Base-by-base conservation (phyloP, 2,329 filamentous ascomycete genomes). In the Mycosphaerella sp. region DNA sequence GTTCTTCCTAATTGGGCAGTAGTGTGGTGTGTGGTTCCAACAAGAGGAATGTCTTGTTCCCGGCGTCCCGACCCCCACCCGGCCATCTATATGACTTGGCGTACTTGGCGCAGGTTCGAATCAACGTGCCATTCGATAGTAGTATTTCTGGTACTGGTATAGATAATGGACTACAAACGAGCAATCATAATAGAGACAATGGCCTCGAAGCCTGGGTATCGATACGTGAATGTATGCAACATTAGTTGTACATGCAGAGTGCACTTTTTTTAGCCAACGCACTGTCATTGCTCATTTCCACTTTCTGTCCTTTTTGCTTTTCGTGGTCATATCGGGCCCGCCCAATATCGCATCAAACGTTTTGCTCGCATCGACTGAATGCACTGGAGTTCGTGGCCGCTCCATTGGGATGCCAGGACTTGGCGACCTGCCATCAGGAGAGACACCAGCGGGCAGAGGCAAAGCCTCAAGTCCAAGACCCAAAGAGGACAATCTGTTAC, bases 321-420 rank as follows among this genome's bases (percentile, higher is more conserved):
- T 67, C 21, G 21, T 21, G 50, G 59, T 59, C 44, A 59, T 47
- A 38, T 59, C 58, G 6, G 66, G 70, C 11, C 32, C 41, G 11
- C 48, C 48, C n/a, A 78, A 58, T 45, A 78, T 77, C 12, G 70
- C 70, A 62, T 78, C 76, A 58, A 78, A 78, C 1, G 76, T 78
- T 66, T 74, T 75, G 52, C 55, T 74, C 12, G 73, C 48, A 59
- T 70, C 67, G 6, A 69, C 62, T 4, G 48, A 55, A 57, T 69
- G 66, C 42, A 60, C 47, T 36, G 59, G 58, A 41, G 62, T 72
- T 29, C 60, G 57, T 32, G 66, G 65, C 39, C 67, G 54, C 36
- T 66, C 63, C 9, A 57, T 48, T 4, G 17, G 6, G n/a, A 29
- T 39, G 3, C 31, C 26, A 1, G 57, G 48, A 39, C 52, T 53